phyloP scores from a whole-genome alignment of 176 grass and related monocot genomes.

The Rhynchospora tenuis region DNA sequence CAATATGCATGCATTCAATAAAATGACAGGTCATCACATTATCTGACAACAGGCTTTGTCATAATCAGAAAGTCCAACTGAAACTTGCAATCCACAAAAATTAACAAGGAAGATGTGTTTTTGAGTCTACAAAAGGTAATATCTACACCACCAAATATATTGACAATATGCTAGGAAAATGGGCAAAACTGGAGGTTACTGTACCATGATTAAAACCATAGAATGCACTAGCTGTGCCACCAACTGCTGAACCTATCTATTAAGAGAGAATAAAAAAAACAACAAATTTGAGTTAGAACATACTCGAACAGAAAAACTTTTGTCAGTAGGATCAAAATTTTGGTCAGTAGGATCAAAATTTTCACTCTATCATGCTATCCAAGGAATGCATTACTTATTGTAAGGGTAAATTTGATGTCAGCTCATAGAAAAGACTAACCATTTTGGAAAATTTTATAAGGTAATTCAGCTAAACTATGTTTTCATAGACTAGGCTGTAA shows the following conservation, averaged over 20 bases:
- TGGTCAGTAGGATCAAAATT: neutral
- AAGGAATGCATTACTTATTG: conserved; percentile 3
- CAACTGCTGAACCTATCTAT: conserved; percentile 89
- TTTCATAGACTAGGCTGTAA: neutral
- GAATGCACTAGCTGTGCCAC: conserved; percentile 75
- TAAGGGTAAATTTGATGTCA: neutral
- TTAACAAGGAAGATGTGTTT: neutral
- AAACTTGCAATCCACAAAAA: neutral
- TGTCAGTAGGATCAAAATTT: no score
- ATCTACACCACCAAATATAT: neutral
- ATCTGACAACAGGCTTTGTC: neutral
- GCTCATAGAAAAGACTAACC: neutral
- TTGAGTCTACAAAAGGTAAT: neutral
- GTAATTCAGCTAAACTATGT: neutral
- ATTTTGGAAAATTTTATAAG: neutral
- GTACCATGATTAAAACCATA: conserved; percentile 94
- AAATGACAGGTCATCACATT: neutral
- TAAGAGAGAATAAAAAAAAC: neutral
- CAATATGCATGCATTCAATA: neutral
- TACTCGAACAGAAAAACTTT: no score
- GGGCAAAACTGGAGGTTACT: neutral
- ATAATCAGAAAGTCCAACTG: neutral
- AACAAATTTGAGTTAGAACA: neutral
- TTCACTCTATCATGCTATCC: neutral
- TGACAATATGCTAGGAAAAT: neutral